Evolutionary conservation across 176 grass and related monocot species (phyloP).

Genomic region (Poa annua): DNA sequence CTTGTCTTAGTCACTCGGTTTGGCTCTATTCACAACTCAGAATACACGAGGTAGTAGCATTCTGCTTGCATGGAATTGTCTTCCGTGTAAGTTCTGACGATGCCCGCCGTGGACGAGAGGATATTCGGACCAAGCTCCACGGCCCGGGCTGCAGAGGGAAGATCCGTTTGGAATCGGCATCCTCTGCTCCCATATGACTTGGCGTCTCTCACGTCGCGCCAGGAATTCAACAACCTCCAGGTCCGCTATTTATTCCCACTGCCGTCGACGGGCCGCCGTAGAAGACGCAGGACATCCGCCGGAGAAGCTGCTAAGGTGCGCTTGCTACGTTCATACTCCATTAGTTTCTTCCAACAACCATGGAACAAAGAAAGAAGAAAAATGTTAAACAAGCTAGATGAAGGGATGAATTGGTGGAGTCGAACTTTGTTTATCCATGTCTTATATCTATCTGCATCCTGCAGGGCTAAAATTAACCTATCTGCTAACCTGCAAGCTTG

Average conservation of each 20-base stretch:
- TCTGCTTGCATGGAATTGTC: slow-evolving; percentile 11
- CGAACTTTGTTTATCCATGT: background rate
- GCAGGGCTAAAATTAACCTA: background rate
- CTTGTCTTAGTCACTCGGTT: background rate
- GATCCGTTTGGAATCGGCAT: slow-evolving; percentile 83
- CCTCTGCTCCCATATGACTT: slow-evolving; percentile 51
- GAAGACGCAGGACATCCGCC: slow-evolving; percentile 15
- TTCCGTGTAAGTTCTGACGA: background rate
- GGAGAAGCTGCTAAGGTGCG: slow-evolving; percentile 15
- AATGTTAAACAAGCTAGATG: background rate
- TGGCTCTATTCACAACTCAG: background rate
- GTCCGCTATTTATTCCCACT: slow-evolving; percentile 34
- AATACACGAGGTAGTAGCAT: background rate
- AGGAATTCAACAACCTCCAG: background rate
- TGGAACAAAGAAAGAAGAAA: background rate
- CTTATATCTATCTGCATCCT: background rate
- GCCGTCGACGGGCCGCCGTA: slow-evolving; percentile 32
- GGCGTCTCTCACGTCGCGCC: slow-evolving; percentile 22
- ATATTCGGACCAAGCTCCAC: slow-evolving; percentile 40
- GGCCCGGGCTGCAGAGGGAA: slow-evolving; percentile 26
- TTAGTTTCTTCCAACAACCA: background rate
- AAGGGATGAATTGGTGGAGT: background rate
- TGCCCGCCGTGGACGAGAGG: slow-evolving; percentile 16
- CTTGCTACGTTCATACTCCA: background rate
- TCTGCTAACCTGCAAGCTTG: background rate